Conservation (phyloP, 2,329 filamentous ascomycete genomes). For the Chaetomium globosum region DNA sequence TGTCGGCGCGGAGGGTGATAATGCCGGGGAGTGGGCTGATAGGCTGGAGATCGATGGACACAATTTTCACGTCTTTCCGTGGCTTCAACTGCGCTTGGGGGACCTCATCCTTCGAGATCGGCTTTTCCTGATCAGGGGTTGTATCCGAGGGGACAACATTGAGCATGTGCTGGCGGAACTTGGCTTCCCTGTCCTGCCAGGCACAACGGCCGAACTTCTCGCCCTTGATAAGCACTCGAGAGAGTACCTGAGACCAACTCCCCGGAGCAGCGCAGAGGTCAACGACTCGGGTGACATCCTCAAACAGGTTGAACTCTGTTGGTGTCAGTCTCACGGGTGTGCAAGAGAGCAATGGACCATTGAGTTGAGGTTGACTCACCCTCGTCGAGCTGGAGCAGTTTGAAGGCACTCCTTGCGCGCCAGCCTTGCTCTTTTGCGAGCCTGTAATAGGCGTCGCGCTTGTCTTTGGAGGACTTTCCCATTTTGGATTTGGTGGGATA, state of each 20-base stretch:
- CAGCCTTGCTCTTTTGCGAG: constrained; percentile 98
- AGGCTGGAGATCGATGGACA: constrained; percentile 92
- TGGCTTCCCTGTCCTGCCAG: constrained; percentile 82
- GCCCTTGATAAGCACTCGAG: constrained; percentile 87
- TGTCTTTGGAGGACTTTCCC: constrained; percentile 98
- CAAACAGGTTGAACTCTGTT: constrained; percentile 89
- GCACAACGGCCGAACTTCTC: constrained; percentile 84
- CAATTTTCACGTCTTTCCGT: constrained; percentile 81
- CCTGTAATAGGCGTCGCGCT: constrained; percentile 95
- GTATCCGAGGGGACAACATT: constrained; percentile 49
- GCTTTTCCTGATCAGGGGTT: constrained; percentile 33
- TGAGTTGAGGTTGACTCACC: constrained; percentile 47
- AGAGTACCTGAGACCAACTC: constrained; percentile 96
- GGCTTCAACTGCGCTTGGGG: constrained; percentile 43
- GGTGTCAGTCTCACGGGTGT: constrained; percentile 24
- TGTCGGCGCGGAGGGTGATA: constrained; percentile 88
- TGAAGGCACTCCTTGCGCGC: constrained; percentile 95
- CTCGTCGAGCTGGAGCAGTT: constrained; percentile 91
- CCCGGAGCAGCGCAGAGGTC: constrained; percentile 95
- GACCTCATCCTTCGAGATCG: constrained; percentile 18
- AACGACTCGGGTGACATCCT: constrained; percentile 86
- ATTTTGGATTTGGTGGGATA: constrained; percentile 51
- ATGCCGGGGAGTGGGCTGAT: constrained; percentile 94
- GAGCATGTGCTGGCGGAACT: constrained; percentile 64
- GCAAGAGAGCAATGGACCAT: not conserved